Percentiles rank a stretch among this genome's conserved stretches.
These are phyloP conservation scores for Epichloe typhina DNA, from an alignment of 2,329 filamentous ascomycete genomes.

Conservation along the genomic window DNA sequence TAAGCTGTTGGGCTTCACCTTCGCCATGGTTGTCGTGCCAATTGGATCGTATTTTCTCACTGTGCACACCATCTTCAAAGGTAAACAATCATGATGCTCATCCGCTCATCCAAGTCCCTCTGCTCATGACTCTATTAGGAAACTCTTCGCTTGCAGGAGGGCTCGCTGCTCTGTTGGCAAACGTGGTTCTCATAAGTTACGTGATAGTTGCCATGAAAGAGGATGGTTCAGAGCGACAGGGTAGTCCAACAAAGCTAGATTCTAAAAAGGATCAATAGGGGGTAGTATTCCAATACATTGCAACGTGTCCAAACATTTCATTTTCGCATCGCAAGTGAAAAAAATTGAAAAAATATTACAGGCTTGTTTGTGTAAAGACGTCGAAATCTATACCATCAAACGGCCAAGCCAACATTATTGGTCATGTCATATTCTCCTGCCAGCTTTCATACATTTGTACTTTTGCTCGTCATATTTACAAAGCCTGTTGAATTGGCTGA, in stretches of 20 bases:
- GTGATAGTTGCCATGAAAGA: conserved; percentile 85
- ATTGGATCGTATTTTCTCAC: conserved; percentile 83
- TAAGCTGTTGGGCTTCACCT: conserved; percentile 81
- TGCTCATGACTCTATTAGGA: conserved; percentile 34
- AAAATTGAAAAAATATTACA: neutral
- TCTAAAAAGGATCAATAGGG: conserved; percentile 36
- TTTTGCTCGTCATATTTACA: conserved; percentile 9
- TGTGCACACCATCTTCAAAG: conserved; percentile 62
- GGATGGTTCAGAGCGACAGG: conserved; percentile 42
- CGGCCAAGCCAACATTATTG: neutral
- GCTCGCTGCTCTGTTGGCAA: conserved; percentile 77
- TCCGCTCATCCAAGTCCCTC: neutral
- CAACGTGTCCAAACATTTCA: neutral
- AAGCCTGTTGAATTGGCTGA: conserved; percentile 1
- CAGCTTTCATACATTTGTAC: conserved; percentile 1
- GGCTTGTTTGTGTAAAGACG: neutral
- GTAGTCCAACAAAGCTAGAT: conserved; percentile 28
- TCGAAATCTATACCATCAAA: neutral
- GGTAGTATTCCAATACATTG: neutral
- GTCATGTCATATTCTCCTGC: neutral
- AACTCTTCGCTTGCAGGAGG: conserved; percentile 82
- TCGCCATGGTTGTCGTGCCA: conserved; percentile 79
- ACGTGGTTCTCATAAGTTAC: conserved; percentile 82
- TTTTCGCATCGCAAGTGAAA: neutral
- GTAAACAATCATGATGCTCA: conserved; percentile 29